Percentiles rank a stretch among this genome's conserved stretches.
Evolutionary conservation across 345 rosid genomes (phyloP).

Genomic region (Hibiscus tridactylites): DNA sequence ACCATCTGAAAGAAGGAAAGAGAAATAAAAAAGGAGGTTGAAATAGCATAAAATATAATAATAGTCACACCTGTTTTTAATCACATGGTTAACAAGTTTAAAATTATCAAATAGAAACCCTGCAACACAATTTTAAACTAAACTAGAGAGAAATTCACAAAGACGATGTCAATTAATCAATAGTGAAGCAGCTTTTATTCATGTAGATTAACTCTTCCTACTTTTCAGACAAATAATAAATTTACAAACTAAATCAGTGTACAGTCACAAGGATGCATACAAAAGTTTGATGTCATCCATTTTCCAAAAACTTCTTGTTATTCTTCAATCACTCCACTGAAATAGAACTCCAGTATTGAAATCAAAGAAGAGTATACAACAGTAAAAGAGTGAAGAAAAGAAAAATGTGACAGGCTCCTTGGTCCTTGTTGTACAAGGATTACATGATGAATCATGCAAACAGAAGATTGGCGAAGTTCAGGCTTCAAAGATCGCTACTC

Average conservation of each 20-base stretch:
- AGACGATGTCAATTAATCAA: not conserved
- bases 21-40: not conserved
- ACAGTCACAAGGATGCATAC: conserved; percentile 4
- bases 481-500: not conserved
- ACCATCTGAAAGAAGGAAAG: not conserved
- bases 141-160: not conserved
- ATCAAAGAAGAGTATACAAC: not conserved
- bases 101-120: not conserved
- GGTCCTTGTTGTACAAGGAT: conserved; percentile 14
- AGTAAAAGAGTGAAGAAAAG: not conserved
- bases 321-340: conserved; percentile 1
- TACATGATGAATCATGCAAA: not conserved
- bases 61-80: not conserved
- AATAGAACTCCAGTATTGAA: not conserved
- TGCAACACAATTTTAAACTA: not conserved
- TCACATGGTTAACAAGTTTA: not conserved
- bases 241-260: conserved; percentile 5
- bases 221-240: not conserved
- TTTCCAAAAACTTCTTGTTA: not conserved
- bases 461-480: not conserved
- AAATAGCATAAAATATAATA: not conserved
- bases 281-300: not conserved
- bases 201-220: not conserved
- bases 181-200: conserved; percentile 2
- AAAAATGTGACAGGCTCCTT: not conserved